Evolutionary conservation across 306 rosid genomes (phyloP), one percentile per base, ranked within the genome.

Genomic region (Canavalia gladiata): DNA sequence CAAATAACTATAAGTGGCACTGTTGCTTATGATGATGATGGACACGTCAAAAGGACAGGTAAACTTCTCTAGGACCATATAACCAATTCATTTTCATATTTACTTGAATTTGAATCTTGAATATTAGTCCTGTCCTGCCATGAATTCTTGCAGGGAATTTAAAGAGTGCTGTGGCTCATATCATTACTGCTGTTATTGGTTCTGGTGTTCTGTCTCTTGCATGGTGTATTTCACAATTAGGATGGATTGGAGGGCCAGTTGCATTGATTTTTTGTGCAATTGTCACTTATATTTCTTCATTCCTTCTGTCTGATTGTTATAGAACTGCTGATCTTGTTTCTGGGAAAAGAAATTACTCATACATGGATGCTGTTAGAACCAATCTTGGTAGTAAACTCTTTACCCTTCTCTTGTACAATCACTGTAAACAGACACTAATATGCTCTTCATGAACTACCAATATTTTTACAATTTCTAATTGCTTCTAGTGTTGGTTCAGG

Each of bases 101-200:
- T 2, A 2, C 2, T 39, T 39, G 4, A 39, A 2, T 4, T 64
- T 74, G 75, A 52, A 66, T 74, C 57, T 18, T 73, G 72, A 84
- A 67, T 3, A 68, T 79, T 49, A 33, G 30, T 62, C 52, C 74
- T 70, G 54, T 60, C 57, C 28, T 62, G 4, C 2, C 4, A 37
- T 37, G 7, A 71, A 59, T 66, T 55, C 13, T 7, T 49, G 28
- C 87, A 90, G 91, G 91, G 69, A 90, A 84, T 52, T 25, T 90
- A 30, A 58, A 42, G 83, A 87, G 73, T 72, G 86, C 82, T n/a
- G 82, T 88, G 57, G 94, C 94, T 58, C 94, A 92, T 81, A 92
- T 92, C 74, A 88, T 90, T 1, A 88, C 94, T 2, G 94, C 90
- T 37, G 92, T 92, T 51, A 90, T 92, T 58, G 94, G 97, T 35